Evolutionary conservation across 1,284 basidiomycete genomes (phyloP), one percentile per base, ranked within the genome.

Genomic region (Cryptococcus jaspeensis): DNA sequence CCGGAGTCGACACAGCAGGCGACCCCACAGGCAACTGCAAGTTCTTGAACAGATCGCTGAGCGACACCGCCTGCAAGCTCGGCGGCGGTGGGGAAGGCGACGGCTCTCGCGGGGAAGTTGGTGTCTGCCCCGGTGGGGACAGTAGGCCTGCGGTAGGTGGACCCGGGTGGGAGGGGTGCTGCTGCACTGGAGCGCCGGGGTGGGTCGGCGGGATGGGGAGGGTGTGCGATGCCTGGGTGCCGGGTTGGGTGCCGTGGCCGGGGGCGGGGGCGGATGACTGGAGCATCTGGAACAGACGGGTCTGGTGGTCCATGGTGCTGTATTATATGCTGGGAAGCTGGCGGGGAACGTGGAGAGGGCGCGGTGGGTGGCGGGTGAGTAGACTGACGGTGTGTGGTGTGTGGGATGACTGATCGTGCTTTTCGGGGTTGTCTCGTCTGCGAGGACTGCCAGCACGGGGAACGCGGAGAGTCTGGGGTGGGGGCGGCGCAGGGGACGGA

Each of bases 271-370:
- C 28, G 4, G 68, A 61, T 23, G 63, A 58, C 48, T 72, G 70
- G 37, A 74, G 65, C 71, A 74, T 74, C 12, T 66, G 67, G 40
- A 74, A 61, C 13, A 74, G 65, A 16, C 63, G 62, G 48, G 69
- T 69, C 16, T 60, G 52, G 46, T 55, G 56, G 40, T 65, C 61
- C 65, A 70, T 70, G 35, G 18, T 66, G 60, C 36, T 18, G 36
- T 50, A 44, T 9, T 20, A 20, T 41, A 25, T 42, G 25, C 46
- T 12, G n/a, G 40, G 35, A 49, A 38, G 38, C 25, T 18, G 40
- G 20, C 13, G 37, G 50, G n/a, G n/a, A 44, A n/a, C 13, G 28
- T 22, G 22, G 20, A 15, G 35, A 54, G 15, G 46, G 23, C 44
- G 39, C 32, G 20, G 47, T 48, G 38, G 28, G 47, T 45, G 54